Base-by-base conservation (phyloP, 176 grass and related monocot genomes). In the Oryza glumipatula region DNA sequence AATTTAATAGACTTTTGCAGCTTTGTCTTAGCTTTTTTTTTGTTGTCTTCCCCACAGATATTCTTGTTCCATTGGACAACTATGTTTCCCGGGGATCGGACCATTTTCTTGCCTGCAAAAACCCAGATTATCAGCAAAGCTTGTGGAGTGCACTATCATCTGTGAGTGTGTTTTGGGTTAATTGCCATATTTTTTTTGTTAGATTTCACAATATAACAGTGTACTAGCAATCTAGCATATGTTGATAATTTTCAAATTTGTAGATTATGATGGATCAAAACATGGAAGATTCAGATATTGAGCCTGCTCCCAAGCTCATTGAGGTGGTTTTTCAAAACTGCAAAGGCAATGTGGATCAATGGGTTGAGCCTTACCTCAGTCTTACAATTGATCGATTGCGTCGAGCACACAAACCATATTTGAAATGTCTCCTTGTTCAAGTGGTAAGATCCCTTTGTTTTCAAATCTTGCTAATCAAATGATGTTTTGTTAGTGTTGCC, bases 281-380 rank as follows among this genome's bases (percentile, higher is more conserved):
- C 48, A 95, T 92, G 88, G 91, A 91, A 51, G 94, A 97, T 82
- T 92, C 89, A 26, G 94, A 97, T 88, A 97, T 97, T 82, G 92
- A 90, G 46, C 76, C 94, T 80, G 94, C 94, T 67, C 92, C 94
- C 28, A 97, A 97, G 86, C 89, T 97, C 24, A 94, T 97, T 65
- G 89, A 97, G 84, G 92, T 97, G n/a, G 44, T 97, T 61, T 90
- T 97, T 75, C 94, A 97, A 71, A 97, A 94, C 76, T 97, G 94
- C 73, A 97, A 94, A 88, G 92, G 94, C 13, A 86, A 87, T 46
- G 89, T 94, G 22, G 92, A 97, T 84, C 94, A 80, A 52, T 97
- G 94, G 94, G 90, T 97, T 54, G 89, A 94, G 47, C 92, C 83
- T 60, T 97, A 97, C 77, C 73, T 97, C 21, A 86, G 76, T 54